Conservation (phyloP, 805 yeast genomes). For the Nakazawaea siamensis region DNA sequence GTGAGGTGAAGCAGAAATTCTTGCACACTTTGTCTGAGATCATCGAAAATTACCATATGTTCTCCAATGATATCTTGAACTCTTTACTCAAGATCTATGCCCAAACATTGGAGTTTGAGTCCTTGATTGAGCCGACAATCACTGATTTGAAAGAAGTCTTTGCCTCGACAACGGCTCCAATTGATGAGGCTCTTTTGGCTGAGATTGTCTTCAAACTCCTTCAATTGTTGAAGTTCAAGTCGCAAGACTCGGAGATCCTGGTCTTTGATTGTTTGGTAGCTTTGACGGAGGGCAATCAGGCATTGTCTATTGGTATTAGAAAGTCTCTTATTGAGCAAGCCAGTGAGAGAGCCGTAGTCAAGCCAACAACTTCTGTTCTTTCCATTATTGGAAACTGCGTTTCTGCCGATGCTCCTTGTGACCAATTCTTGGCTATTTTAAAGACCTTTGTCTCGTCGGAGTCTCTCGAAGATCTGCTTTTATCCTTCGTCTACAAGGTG, state of each 20-base stretch:
- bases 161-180: not conserved
- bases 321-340: not conserved
- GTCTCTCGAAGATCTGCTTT: too few species aligned
- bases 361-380: too few species aligned
- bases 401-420: too few species aligned
- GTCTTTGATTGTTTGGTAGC: conserved; percentile 4
- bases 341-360: too few species aligned
- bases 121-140: conserved; percentile 24
- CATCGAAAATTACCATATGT: conserved; percentile 1
- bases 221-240: conserved; percentile 2
- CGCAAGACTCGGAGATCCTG: not conserved
- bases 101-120: conserved; percentile 26
- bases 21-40: conserved; percentile 13
- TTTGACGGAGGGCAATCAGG: not conserved
- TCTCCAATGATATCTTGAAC: not conserved
- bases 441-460: too few species aligned
- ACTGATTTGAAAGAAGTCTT: conserved; percentile 16
- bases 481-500: too few species aligned
- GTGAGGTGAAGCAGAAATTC: conserved; percentile 23
- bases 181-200: not conserved
- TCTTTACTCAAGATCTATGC: conserved; percentile 22
- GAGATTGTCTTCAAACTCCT: conserved; percentile 4
- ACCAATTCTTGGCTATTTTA: too few species aligned
- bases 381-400: too few species aligned
- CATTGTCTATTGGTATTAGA: not conserved